Percentiles rank a stretch among this genome's conserved stretches.
Conservation (phyloP, 441 rosid genomes). For the Jatropha multifida region DNA sequence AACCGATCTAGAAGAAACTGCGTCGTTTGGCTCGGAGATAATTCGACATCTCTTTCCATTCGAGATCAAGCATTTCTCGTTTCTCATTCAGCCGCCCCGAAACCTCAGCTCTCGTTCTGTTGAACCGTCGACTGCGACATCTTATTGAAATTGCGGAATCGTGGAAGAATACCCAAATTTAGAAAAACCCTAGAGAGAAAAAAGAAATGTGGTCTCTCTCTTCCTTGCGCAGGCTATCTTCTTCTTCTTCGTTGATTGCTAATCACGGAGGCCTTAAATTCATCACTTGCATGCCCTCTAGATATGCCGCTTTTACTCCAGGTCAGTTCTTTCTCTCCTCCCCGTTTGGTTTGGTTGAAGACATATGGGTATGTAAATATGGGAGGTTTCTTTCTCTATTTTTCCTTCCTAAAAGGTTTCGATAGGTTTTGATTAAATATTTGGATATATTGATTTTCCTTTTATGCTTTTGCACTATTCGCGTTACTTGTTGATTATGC, state of each 20-base stretch:
- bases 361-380: too few species aligned
- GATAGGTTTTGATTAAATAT: neutral
- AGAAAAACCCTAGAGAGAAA: neutral
- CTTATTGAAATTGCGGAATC: neutral
- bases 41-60: too few species aligned
- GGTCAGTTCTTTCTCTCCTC: neutral
- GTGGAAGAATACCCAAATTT: neutral
- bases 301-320: neutral
- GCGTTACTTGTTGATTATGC: too few species aligned
- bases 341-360: neutral
- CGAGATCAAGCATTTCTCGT: too few species aligned
- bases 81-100: too few species aligned
- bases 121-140: too few species aligned
- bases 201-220: slow-evolving; percentile 15
- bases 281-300: neutral
- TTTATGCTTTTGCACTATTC: too few species aligned
- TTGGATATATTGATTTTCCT: neutral
- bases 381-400: too few species aligned
- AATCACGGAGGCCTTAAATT: neutral
- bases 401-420: neutral
- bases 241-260: neutral
- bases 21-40: too few species aligned
- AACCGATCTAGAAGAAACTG: too few species aligned
- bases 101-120: too few species aligned
- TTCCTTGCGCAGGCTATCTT: slow-evolving; percentile 3